phyloP scores from a whole-genome alignment of 2,329 filamentous ascomycete species.

The Phialophora tarda region DNA sequence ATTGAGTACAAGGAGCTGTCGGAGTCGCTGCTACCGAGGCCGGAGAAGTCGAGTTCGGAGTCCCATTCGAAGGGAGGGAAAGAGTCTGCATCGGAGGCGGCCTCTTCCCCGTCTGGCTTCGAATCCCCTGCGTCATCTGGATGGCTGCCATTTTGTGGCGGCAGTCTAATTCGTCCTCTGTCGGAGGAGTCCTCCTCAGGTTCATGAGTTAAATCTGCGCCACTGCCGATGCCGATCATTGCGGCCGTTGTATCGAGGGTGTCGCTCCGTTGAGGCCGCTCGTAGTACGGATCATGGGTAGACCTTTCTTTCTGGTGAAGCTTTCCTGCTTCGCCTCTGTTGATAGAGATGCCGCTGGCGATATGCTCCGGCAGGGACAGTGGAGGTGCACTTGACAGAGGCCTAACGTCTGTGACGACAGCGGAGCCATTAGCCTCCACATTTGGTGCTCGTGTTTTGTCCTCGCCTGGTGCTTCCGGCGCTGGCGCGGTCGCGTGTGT shows the following conservation, averaged over 20 bases:
- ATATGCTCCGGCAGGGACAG: conserved; percentile 17
- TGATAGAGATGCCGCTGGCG: background rate
- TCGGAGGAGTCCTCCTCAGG: background rate
- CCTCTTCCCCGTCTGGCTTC: conserved; percentile 24
- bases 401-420: conserved; percentile 22
- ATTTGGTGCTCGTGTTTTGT: conserved; percentile 34
- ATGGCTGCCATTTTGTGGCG: background rate
- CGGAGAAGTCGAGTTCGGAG: conserved; percentile 50
- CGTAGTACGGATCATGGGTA: background rate
- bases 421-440: conserved; percentile 43
- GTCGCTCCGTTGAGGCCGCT: conserved; percentile 24
- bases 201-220: background rate
- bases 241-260: conserved; percentile 31
- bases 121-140: background rate
- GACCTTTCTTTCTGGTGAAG: background rate
- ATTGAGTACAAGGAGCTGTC: background rate
- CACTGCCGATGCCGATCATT: conserved; percentile 18
- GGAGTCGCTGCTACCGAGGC: conserved; percentile 6
- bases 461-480: background rate
- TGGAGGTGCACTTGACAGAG: conserved; percentile 15
- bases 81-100: conserved; percentile 44
- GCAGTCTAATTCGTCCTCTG: background rate
- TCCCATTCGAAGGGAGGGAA: conserved; percentile 52
- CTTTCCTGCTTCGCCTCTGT: background rate
- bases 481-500: background rate